Base-by-base conservation (phyloP, 179 eudicot genomes). In the Actinidia polygama region DNA sequence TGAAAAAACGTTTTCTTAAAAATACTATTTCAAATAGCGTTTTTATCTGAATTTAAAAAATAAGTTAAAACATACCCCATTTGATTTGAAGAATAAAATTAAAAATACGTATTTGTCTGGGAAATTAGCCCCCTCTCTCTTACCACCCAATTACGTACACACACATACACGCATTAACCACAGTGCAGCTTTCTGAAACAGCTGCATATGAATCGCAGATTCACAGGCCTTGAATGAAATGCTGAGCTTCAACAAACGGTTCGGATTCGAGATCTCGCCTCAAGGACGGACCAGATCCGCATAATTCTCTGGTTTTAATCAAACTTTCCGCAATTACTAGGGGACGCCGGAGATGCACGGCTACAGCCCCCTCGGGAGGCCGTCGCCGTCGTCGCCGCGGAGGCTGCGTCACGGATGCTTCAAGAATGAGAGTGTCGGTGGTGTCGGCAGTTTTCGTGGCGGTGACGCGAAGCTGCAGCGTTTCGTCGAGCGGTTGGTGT, bases 401-500 rank as follows among this genome's bases (percentile, higher is more conserved):
- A 86, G 91, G 7, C 84, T 82, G 55, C 85, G 91, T 59, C 90
- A 84, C 55, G 77, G 87, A 51, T 87, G 94, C 21, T 86, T 83
- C 83, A 80, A 62, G 77, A 80, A 71, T 51, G 76, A 82, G 2
- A 84, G 79, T 26, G 84, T 78, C 12, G 87, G 87, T 16, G 85
- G 85, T 4, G 80, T 82, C 36, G 84, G 80, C 1, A 21, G 80
- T 49, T 62, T 89, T 12, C 73, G 85, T 8, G 79, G 68, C n/a
- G 68, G 68, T 1, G 85, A 81, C 59, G 47, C 83, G 64, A 88
- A 94, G 88, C 26, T 88, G 46, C 91, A 93, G 82, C 84, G 88
- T 87, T 88, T 87, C 75, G 84, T 89, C 70, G 98, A 95, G 88
- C 90, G 96, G 76, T 73, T 90, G 81, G 90, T 91, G 59, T 95